Conservation (phyloP, 352 stramenopile genomes). For the Phytophthora pistaciae region DNA sequence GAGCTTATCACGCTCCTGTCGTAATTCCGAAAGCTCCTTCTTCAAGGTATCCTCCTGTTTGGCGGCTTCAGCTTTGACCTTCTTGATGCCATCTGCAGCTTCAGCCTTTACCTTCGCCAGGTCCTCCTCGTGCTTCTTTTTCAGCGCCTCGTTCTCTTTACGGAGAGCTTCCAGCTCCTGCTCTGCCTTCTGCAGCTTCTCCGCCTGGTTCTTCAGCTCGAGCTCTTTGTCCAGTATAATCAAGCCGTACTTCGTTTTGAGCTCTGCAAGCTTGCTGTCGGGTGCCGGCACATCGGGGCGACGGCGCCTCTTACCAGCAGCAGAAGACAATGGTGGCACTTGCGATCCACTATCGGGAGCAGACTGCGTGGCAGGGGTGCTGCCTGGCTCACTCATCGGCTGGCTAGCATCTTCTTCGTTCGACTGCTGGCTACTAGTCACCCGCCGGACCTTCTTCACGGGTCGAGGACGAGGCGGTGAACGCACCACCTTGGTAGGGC, state of each 20-base stretch:
- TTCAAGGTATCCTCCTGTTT: slow-evolving; percentile 6
- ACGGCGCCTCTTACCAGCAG: slow-evolving; percentile 27
- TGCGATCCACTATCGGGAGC: not conserved
- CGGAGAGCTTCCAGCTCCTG: slow-evolving; percentile 12
- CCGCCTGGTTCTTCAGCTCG: not conserved
- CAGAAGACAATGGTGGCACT: not conserved
- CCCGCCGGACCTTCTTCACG: slow-evolving; percentile 26
- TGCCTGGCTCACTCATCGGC: slow-evolving; percentile 11
- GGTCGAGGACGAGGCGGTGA: slow-evolving; percentile 24
- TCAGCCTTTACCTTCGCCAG: slow-evolving; percentile 14
- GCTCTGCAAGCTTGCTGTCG: slow-evolving; percentile 16
- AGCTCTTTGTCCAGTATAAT: not conserved
- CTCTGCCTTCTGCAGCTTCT: slow-evolving; percentile 5
- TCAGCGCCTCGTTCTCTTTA: slow-evolving; percentile 13
- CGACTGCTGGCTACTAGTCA: slow-evolving; percentile 11
- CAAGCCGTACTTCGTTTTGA: slow-evolving; percentile 5
- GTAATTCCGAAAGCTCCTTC: slow-evolving; percentile 13
- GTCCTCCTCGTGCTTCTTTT: slow-evolving; percentile 26
- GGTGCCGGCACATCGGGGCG: slow-evolving; percentile 6
- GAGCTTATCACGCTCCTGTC: slow-evolving; percentile 17
- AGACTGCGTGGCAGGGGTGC: slow-evolving; percentile 4
- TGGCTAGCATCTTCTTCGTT: slow-evolving; percentile 15
- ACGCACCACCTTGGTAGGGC: slow-evolving; percentile 17
- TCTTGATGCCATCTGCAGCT: slow-evolving; percentile 15
- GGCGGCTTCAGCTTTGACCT: slow-evolving; percentile 15